phyloP scores from a whole-genome alignment of 768 basidiomycete species.

The Phylloporus scabripes region DNA sequence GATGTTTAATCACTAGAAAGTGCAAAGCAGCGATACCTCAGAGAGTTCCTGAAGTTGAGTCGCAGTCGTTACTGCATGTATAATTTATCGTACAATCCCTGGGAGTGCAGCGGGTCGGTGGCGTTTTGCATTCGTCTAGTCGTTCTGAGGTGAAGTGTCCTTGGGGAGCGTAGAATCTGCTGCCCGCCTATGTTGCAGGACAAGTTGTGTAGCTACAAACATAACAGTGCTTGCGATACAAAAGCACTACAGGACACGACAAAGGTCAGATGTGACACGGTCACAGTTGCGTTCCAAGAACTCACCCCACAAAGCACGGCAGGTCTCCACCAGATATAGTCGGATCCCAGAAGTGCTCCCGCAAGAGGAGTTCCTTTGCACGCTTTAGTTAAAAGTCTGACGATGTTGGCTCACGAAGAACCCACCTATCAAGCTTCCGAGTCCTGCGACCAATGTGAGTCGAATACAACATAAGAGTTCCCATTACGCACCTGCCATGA shows the following conservation, averaged over 20 bases:
- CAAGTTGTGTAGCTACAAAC: slow-evolving; percentile 12
- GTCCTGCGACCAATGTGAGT: slow-evolving; percentile 12
- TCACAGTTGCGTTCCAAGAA: not conserved
- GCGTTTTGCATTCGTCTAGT: not conserved
- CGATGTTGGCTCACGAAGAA: not conserved
- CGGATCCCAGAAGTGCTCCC: slow-evolving; percentile 48
- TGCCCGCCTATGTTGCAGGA: slow-evolving; percentile 1
- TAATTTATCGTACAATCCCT: not conserved
- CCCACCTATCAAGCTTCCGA: slow-evolving; percentile 22
- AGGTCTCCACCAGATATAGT: slow-evolving; percentile 53
- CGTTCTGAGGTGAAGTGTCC: not conserved
- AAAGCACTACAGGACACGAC: slow-evolving; percentile 9
- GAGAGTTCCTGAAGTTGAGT: not conserved
- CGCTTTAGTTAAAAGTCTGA: slow-evolving; percentile 18
- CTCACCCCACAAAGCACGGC: slow-evolving; percentile 45
- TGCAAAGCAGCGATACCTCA: not conserved
- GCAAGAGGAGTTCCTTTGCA: slow-evolving; percentile 47
- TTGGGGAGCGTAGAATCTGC: not conserved
- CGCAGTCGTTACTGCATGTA: not conserved
- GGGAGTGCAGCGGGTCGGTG: not conserved
- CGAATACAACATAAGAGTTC: not conserved
- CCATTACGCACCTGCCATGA: slow-evolving; percentile 36
- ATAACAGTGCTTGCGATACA: slow-evolving; percentile 12
- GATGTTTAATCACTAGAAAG: not conserved
- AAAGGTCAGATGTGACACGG: slow-evolving; percentile 1